Evolutionary conservation across 2,329 filamentous ascomycete genomes (phyloP).

Genomic region (Berkeleyomyces basicola): DNA sequence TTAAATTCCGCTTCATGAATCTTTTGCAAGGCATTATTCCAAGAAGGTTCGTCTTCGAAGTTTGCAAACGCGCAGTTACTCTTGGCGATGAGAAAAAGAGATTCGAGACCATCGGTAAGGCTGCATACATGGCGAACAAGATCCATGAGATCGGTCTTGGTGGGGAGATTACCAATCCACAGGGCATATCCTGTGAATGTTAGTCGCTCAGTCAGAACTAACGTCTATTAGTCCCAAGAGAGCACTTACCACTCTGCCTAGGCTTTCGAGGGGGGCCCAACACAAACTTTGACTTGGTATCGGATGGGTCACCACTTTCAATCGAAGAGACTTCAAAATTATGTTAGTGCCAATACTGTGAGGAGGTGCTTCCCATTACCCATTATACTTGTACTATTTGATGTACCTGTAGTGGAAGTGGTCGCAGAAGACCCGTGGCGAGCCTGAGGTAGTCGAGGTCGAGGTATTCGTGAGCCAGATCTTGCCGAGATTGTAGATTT

Average conservation of each 20-base stretch:
- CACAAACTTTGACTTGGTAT: neutral
- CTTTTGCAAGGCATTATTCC: slow-evolving; percentile 58
- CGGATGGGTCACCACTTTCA: neutral
- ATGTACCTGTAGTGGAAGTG: neutral
- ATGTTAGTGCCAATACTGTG: neutral
- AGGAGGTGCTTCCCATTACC: too few species aligned
- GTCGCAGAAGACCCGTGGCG: neutral
- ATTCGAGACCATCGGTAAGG: slow-evolving; percentile 64
- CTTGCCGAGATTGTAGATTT: neutral
- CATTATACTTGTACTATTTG: neutral
- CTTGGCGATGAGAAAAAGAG: slow-evolving; percentile 85
- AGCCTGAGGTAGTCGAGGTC: neutral
- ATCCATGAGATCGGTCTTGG: slow-evolving; percentile 62
- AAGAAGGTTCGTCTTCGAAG: slow-evolving; percentile 66
- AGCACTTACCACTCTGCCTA: slow-evolving; percentile 3
- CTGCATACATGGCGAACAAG: slow-evolving; percentile 84
- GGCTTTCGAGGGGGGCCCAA: slow-evolving; percentile 7
- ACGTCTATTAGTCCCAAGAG: too few species aligned
- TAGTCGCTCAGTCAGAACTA: slow-evolving; percentile 14
- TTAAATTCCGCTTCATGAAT: slow-evolving; percentile 87
- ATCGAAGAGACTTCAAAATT: neutral
- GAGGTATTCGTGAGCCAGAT: neutral
- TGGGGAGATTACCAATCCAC: slow-evolving; percentile 89
- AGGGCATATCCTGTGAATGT: slow-evolving; percentile 56
- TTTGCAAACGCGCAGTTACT: slow-evolving; percentile 97